Conservation (phyloP, 2,329 filamentous ascomycete species). For the Blastomyces gilchristii region DNA sequence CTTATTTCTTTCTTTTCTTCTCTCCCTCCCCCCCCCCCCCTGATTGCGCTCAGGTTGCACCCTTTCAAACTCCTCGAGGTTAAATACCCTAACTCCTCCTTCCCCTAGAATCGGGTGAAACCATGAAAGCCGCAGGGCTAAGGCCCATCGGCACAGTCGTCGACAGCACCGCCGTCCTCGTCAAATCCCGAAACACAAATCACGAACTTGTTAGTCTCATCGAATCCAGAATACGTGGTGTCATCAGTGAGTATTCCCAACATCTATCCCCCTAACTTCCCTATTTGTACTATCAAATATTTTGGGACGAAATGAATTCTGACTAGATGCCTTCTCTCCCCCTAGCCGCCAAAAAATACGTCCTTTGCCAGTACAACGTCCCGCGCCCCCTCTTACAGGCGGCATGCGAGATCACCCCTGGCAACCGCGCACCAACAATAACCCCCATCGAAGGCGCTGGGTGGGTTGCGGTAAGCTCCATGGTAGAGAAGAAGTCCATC, state of each 20-base stretch:
- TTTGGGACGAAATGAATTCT: not conserved
- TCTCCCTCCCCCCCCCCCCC: not conserved
- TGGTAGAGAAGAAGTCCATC: constrained; percentile 83
- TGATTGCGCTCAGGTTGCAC: not conserved
- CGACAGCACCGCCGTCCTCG: constrained; percentile 75
- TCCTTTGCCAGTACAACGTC: constrained; percentile 95
- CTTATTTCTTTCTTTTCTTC: not conserved
- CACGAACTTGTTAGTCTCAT: constrained; percentile 79
- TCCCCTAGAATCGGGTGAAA: constrained; percentile 78
- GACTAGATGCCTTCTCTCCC: not conserved
- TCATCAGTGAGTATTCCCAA: constrained; percentile 54
- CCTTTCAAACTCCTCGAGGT: not conserved
- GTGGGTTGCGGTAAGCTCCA: constrained; percentile 89
- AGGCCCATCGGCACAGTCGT: constrained; percentile 92
- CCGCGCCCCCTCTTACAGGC: constrained; percentile 55
- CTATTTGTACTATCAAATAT: not conserved
- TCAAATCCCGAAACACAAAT: constrained; percentile 77
- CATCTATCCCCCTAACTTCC: not conserved
- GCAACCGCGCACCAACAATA: constrained; percentile 85
- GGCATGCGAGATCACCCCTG: constrained; percentile 73
- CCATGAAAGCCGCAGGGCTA: constrained; percentile 90
- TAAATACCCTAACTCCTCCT: constrained; percentile 9
- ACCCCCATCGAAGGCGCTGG: constrained; percentile 78
- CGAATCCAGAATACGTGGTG: constrained; percentile 74
- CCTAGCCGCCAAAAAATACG: constrained; percentile 72